These are phyloP conservation scores for Arthrobotrys iridis DNA, from an alignment of 2,329 filamentous ascomycete genomes.

Conservation along the genomic window DNA sequence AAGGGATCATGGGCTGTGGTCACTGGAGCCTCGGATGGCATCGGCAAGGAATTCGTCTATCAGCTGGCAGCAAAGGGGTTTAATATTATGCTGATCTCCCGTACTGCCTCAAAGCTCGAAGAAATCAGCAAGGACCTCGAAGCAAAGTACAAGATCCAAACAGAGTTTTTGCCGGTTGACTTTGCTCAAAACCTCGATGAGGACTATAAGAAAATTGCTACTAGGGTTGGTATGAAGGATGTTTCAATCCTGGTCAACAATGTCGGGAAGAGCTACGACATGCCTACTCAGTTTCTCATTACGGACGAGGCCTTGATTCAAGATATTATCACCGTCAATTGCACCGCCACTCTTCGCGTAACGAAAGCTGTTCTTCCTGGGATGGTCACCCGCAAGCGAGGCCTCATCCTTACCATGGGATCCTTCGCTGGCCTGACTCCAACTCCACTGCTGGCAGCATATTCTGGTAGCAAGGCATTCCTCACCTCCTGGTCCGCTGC, in stretches of 20 bases:
- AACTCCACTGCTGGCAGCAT: slow-evolving; percentile 90
- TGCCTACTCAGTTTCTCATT: slow-evolving; percentile 86
- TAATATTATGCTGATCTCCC: slow-evolving; percentile 93
- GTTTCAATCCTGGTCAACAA: slow-evolving; percentile 94
- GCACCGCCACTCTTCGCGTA: slow-evolving; percentile 84
- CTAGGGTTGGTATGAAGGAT: slow-evolving; percentile 77
- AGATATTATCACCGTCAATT: slow-evolving; percentile 95
- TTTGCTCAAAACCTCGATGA: slow-evolving; percentile 80
- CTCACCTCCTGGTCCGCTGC: slow-evolving; percentile 94
- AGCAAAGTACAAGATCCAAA: slow-evolving; percentile 75
- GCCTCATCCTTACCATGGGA: slow-evolving; percentile 95
- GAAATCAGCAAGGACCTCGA: slow-evolving; percentile 79
- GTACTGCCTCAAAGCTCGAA: slow-evolving; percentile 91
- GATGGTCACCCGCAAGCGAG: slow-evolving; percentile 83
- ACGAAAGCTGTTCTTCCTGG: slow-evolving; percentile 86
- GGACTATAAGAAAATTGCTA: slow-evolving; percentile 79
- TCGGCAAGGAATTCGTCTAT: slow-evolving; percentile 93
- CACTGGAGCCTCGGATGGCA: slow-evolving; percentile 93
- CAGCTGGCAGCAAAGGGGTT: slow-evolving; percentile 92
- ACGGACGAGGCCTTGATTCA: slow-evolving; percentile 82
- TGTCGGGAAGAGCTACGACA: slow-evolving; percentile 91
- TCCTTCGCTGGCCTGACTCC: slow-evolving; percentile 94
- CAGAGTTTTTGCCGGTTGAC: slow-evolving; percentile 89
- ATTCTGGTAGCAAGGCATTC: slow-evolving; percentile 98
- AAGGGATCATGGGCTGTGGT: slow-evolving; percentile 94